Base-by-base conservation (phyloP, 2,329 filamentous ascomycete species). In the Decorospora gaudefroyi region DNA sequence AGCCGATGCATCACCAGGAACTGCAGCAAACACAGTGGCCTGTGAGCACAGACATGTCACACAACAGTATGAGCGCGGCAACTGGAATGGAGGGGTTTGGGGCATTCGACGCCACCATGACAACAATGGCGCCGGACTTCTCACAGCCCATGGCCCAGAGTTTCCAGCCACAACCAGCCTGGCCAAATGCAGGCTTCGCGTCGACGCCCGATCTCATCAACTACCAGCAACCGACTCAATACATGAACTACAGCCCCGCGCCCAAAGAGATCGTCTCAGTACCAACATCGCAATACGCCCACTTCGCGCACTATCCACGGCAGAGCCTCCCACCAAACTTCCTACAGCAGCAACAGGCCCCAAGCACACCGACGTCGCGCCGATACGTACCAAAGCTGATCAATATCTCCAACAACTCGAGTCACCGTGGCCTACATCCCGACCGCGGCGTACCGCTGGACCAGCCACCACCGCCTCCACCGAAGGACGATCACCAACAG, bases 271-370 rank as follows among this genome's bases (percentile, higher is more conserved):
- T 68, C 11, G 57, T 66, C 3, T 52, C 56, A 1, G 65, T 68
- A 16, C 65, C 65, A 6, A 67, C 61, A 6, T 67, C 66, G 16
- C 65, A 68, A 31, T 65, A 66, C 35, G 56, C 65, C 46, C 62
- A 64, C 37, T 67, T 68, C 32, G 49, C 57, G 4, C 64, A 69
- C 17, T 68, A 64, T 39, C 63, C 65, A 21, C 52, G 66, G 29
- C 64, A 68, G 35, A 69, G 66, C 29, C 53, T 68, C 6, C 66
- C 66, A 11, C 62, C 66, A n/a, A 67, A 67, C 37, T 69, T 69
- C 42, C 33, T 53, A 42, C 37, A 60, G 46, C 46, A 60, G 45
- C 51, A 56, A 29, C 46, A 30, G 39, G 21, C 31, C 11, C 39
- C 35, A n/a, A 43, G 34, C 29, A 49, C 49, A 2, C 49, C 58